A percentile compares a stretch with the other conserved stretches of the same genome.
phyloP scores from a whole-genome alignment of 768 basidiomycete species.

The Pholiota microspora region DNA sequence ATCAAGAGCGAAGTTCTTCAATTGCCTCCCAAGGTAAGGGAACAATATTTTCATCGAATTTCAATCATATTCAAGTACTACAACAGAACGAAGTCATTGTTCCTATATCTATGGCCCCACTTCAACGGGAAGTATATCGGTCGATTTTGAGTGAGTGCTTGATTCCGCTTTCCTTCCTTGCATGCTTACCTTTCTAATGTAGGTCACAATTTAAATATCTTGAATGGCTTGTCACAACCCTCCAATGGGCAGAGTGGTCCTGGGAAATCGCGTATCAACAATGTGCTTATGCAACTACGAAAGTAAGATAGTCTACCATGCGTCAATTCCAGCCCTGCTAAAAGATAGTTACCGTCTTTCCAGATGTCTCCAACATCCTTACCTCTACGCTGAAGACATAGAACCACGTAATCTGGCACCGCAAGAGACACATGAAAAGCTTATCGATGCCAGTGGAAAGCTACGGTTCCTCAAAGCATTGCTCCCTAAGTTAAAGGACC shows the following conservation, averaged over 20 bases:
- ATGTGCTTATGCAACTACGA: constrained; percentile 84
- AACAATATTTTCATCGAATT: not conserved
- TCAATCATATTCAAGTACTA: not conserved
- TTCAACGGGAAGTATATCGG: constrained; percentile 88
- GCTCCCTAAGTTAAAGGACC: constrained; percentile 79
- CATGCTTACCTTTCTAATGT: constrained; percentile 8
- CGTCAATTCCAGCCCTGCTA: not conserved
- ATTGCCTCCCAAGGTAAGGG: constrained; percentile 81
- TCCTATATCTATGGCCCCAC: constrained; percentile 80
- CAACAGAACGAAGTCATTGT: constrained; percentile 93
- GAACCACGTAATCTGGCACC: constrained; percentile 63
- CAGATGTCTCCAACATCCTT: constrained; percentile 91
- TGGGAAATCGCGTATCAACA: constrained; percentile 64
- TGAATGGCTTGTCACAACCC: constrained; percentile 56
- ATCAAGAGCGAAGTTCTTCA: constrained; percentile 91
- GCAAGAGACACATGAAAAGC: constrained; percentile 68
- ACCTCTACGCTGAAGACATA: constrained; percentile 76
- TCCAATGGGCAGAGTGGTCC: constrained; percentile 29
- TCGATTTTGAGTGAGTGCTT: constrained; percentile 67
- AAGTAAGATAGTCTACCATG: constrained; percentile 58
- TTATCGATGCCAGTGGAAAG: constrained; percentile 86
- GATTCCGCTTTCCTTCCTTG: constrained; percentile 10
- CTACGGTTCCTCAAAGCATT: constrained; percentile 73
- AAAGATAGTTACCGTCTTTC: not conserved
- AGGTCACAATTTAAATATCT: constrained; percentile 72